A percentile compares a stretch with the other conserved stretches of the same genome.
Evolutionary conservation across 73 alveolate genomes (phyloP).

Genomic region (Uronychia binucleata): DNA sequence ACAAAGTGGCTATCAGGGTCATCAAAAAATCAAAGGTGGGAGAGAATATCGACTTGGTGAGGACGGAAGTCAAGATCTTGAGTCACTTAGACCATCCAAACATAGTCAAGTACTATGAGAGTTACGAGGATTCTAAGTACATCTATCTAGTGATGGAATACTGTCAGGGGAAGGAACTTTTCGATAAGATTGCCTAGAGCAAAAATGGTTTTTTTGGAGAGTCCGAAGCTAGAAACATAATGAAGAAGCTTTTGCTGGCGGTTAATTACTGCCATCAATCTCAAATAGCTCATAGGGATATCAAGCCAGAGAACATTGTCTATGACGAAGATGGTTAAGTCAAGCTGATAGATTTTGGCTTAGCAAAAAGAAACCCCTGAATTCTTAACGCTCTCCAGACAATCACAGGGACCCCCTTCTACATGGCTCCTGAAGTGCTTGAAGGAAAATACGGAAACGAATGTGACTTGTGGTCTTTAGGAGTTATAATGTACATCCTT

Average conservation of each 20-base stretch:
- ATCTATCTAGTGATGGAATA: conserved; percentile 60
- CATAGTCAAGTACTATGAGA: conserved; percentile 60
- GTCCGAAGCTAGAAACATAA: conserved; percentile 50
- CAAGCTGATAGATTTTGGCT: conserved; percentile 79
- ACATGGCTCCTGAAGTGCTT: conserved; percentile 56
- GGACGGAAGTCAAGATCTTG: conserved; percentile 41
- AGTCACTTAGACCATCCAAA: conserved; percentile 63
- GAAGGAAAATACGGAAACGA: conserved; percentile 23
- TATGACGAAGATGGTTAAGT: conserved; percentile 58
- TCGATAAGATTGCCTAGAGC: conserved; percentile 50
- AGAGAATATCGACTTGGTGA: not conserved
- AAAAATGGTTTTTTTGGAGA: conserved; percentile 63
- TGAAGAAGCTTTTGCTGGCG: conserved; percentile 44
- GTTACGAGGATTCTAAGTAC: conserved; percentile 50
- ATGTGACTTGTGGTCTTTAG: conserved; percentile 56
- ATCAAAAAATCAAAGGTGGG: conserved; percentile 11
- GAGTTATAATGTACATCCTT: conserved; percentile 31
- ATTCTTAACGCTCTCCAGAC: conserved; percentile 64
- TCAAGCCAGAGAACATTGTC: conserved; percentile 82
- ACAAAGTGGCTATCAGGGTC: conserved; percentile 51
- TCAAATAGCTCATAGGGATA: conserved; percentile 71
- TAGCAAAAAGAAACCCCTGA: conserved; percentile 53
- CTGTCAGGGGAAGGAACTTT: conserved; percentile 70
- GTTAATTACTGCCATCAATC: conserved; percentile 64
- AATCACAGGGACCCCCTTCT: conserved; percentile 44